A percentile compares a stretch with the other conserved stretches of the same genome.
Conservation (phyloP, 768 basidiomycete species). For the Mycena floridula region DNA sequence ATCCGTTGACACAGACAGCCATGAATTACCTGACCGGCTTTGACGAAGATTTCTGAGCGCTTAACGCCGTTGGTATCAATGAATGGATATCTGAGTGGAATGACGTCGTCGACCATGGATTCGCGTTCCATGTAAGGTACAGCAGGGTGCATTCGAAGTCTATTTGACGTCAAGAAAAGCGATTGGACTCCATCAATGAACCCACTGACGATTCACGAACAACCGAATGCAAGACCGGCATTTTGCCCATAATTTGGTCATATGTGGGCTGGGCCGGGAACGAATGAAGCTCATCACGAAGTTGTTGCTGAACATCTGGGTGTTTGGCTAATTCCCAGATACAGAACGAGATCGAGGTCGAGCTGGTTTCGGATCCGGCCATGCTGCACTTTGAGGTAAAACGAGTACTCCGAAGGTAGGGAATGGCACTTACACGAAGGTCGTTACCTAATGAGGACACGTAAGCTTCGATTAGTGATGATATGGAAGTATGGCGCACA, state of each 20-base stretch:
- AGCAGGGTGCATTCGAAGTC: constrained; percentile 25
- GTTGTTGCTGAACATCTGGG: constrained; percentile 21
- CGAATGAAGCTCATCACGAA: constrained; percentile 23
- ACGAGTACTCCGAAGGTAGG: background rate
- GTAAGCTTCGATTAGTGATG: background rate
- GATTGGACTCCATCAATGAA: background rate
- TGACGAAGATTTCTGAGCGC: constrained; percentile 15
- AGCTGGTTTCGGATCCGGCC: constrained; percentile 28
- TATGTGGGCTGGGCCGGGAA: constrained; percentile 18
- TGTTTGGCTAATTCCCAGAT: constrained; percentile 23
- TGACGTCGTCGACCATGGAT: constrained; percentile 23
- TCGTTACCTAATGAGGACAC: background rate
- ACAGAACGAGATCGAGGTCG: constrained; percentile 20
- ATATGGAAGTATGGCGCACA: background rate
- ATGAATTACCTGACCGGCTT: constrained; percentile 20
- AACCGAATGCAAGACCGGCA: constrained; percentile 25
- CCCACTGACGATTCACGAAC: constrained; percentile 22
- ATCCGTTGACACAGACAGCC: background rate
- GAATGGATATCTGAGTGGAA: constrained; percentile 25
- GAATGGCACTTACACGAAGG: background rate
- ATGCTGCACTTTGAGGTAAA: constrained; percentile 9
- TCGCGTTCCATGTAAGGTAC: constrained; percentile 24
- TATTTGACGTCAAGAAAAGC: constrained; percentile 6
- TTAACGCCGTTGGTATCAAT: constrained; percentile 13
- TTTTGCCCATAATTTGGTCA: constrained; percentile 20